Conservation (phyloP, 768 basidiomycete genomes). For the Russula olivacea region DNA sequence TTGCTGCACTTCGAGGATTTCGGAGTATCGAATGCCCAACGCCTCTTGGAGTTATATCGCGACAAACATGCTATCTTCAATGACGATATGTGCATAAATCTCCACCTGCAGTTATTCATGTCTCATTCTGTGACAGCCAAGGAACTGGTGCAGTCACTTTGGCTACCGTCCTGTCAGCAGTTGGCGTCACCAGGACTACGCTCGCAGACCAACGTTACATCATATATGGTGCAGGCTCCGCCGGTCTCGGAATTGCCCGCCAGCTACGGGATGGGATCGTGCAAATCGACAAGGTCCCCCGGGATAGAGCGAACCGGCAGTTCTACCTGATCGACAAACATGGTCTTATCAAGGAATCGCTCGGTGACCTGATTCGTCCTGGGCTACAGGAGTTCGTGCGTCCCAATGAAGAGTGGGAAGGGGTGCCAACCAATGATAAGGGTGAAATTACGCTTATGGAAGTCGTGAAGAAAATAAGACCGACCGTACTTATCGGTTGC, state of each 20-base stretch:
- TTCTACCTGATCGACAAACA: slow-evolving; percentile 73
- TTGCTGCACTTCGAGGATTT: slow-evolving; percentile 86
- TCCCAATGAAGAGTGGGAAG: slow-evolving; percentile 51
- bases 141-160: slow-evolving; percentile 74
- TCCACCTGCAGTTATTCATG: background rate
- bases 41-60: slow-evolving; percentile 56
- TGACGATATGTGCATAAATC: slow-evolving; percentile 62
- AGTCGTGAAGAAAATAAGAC: slow-evolving; percentile 63
- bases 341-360: slow-evolving; percentile 52
- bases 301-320: slow-evolving; percentile 51
- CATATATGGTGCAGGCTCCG: slow-evolving; percentile 76
- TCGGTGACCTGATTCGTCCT: slow-evolving; percentile 42
- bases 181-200: slow-evolving; percentile 56
- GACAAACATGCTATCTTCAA: slow-evolving; percentile 70
- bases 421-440: slow-evolving; percentile 32
- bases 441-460: slow-evolving; percentile 54
- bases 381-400: slow-evolving; percentile 51
- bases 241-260: slow-evolving; percentile 72
- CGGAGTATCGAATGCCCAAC: slow-evolving; percentile 69
- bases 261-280: slow-evolving; percentile 76
- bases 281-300: slow-evolving; percentile 42
- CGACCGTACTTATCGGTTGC: slow-evolving; percentile 81
- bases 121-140: slow-evolving; percentile 40
- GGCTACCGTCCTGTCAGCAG: slow-evolving; percentile 60
- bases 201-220: slow-evolving; percentile 72